phyloP scores from a whole-genome alignment of 352 stramenopile genomes.

The Phytophthora macrochlamydospora region DNA sequence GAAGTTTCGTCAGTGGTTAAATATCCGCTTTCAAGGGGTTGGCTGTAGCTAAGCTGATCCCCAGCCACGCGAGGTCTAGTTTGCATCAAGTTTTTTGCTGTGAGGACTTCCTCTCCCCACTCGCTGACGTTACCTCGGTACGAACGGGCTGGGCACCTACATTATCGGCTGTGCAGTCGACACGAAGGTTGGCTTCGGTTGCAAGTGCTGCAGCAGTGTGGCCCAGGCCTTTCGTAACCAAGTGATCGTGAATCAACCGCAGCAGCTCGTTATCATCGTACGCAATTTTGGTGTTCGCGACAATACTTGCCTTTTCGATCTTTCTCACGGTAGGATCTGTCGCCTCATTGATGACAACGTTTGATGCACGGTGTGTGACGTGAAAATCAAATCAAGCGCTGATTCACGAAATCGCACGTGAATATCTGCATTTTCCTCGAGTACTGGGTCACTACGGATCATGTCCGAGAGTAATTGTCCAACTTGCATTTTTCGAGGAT shows the following conservation, averaged over 20 bases:
- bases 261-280: constrained; percentile 87
- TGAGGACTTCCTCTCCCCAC: constrained; percentile 4
- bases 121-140: constrained; percentile 5
- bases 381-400: constrained; percentile 88
- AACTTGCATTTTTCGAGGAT: constrained; percentile 92
- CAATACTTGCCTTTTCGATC: constrained; percentile 90
- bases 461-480: constrained; percentile 86
- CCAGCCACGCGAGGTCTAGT: not conserved
- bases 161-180: constrained; percentile 13
- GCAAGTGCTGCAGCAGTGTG: constrained; percentile 57
- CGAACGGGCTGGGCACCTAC: constrained; percentile 14
- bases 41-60: constrained; percentile 12
- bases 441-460: constrained; percentile 82
- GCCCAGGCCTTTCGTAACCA: constrained; percentile 76
- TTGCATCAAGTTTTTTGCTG: constrained; percentile 6
- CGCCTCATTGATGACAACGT: constrained; percentile 86
- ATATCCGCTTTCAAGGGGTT: constrained; percentile 32
- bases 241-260: constrained; percentile 81
- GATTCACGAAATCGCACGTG: constrained; percentile 88
- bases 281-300: constrained; percentile 86
- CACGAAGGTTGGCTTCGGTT: constrained; percentile 51
- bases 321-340: constrained; percentile 88
- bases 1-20: constrained; percentile 28
- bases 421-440: constrained; percentile 87
- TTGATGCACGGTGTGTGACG: constrained; percentile 82